Evolutionary conservation across 371 early-diverging fungal genomes (phyloP), one percentile per base, ranked within the genome.

Genomic region (Syncephalastrum racemosum): DNA sequence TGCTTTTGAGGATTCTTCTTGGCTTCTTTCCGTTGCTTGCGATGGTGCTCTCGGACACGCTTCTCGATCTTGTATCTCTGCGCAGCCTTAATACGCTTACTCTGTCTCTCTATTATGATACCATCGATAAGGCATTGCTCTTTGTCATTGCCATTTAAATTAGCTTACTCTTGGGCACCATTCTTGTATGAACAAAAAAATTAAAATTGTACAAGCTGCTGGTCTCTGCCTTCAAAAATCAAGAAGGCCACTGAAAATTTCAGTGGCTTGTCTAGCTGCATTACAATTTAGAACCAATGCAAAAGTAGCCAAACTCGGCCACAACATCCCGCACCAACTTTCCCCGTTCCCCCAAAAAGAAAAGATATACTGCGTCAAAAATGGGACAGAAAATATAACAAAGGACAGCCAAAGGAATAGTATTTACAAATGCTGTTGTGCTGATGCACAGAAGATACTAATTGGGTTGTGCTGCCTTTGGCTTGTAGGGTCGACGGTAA

Each of bases 21-120:
- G 39, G 88, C 82, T 31, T 80, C 87, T 70, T 82, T 88, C 45
- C 84, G 73, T 58, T 75, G 74, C 64, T 94, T 93, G 54, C 91
- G 71, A 57, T 87, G 81, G 68, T 88, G 86, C 58, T 94, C 92
- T 47, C 71, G 71, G 45, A 90, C 88, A 68, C 82, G 83, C 60
- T 82, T 83, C 58, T 80, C 68, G 63, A 90, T 92, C 75, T 89
- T 91, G 79, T 91, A 90, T 63, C 81, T 76, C 67, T 80, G 82
- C 50, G 81, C 69, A 25, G 84, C 80, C 50, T 84, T 66, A 44
- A 80, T 64, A 59, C 94, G 85, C 79, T 94, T 94, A 64, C 87
- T 87, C 54, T 63, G 51, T 15, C 43, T 46, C 54, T 76, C 69
- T 75, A 47, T 45, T 23, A 6, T 0, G 42, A 51, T 27, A 24